These are phyloP conservation scores for Abrus pulchellus DNA, from an alignment of 306 rosid species.

Conservation along the genomic window DNA sequence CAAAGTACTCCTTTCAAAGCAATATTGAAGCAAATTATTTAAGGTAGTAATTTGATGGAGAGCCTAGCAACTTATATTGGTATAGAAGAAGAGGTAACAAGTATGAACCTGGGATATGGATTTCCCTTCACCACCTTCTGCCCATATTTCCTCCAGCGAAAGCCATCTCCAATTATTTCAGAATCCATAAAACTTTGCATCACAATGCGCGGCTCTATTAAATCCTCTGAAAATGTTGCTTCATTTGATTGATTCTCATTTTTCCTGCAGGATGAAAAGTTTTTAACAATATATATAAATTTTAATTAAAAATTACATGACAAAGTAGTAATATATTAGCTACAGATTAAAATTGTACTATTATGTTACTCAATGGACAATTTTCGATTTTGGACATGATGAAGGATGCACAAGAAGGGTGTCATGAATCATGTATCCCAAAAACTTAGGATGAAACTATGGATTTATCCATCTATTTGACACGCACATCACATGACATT, in stretches of 20 bases:
- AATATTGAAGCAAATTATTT: slow-evolving; percentile 10
- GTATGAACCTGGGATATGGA: slow-evolving; percentile 81
- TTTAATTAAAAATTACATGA: slow-evolving; percentile 25
- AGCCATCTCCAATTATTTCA: slow-evolving; percentile 78
- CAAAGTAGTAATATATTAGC: background rate
- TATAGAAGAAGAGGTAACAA: background rate
- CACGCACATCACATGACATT: background rate
- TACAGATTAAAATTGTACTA: background rate
- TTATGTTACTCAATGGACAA: background rate
- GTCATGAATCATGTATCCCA: background rate
- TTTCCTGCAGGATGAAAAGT: slow-evolving; percentile 63
- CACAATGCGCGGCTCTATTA: slow-evolving; percentile 64
- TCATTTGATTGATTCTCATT: slow-evolving; percentile 68
- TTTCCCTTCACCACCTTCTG: slow-evolving; percentile 96
- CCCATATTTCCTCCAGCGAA: slow-evolving; percentile 99
- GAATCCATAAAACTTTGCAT: slow-evolving; percentile 71
- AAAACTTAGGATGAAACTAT: background rate
- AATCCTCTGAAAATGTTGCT: slow-evolving; percentile 63
- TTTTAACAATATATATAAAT: slow-evolving; percentile 16
- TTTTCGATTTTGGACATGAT: background rate
- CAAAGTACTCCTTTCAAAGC: background rate
- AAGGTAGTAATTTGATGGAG: background rate
- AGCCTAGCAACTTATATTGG: background rate
- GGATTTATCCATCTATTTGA: slow-evolving; percentile 18
- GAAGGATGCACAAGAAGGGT: background rate